Evolutionary conservation across 2,329 filamentous ascomycete genomes (phyloP).

Genomic region (Akanthomyces lecanii): DNA sequence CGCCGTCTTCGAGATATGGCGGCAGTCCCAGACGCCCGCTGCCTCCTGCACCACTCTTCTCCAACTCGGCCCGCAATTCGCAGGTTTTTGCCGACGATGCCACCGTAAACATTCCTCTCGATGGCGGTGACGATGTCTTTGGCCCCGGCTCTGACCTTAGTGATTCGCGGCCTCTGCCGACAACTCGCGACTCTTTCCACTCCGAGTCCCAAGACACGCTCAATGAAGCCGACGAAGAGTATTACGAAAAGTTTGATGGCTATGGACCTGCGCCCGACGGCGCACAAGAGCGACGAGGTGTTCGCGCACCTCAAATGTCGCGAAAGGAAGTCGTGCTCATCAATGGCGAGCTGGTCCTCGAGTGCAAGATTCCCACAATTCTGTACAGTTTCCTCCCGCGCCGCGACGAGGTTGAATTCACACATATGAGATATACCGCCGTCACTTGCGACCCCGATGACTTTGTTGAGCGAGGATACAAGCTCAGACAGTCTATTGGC

Average conservation of each 20-base stretch:
- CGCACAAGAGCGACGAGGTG: conserved; percentile 81
- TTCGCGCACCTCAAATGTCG: conserved; percentile 79
- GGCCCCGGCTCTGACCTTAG: conserved; percentile 55
- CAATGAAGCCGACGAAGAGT: conserved; percentile 40
- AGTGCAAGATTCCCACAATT: conserved; percentile 99
- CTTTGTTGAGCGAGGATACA: conserved; percentile 84
- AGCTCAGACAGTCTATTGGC: conserved; percentile 86
- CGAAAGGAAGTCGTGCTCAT: conserved; percentile 94
- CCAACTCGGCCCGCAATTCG: conserved; percentile 47
- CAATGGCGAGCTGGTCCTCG: conserved; percentile 94
- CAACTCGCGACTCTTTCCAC: conserved; percentile 53
- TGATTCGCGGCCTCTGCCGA: conserved; percentile 47
- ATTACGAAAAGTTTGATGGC: conserved; percentile 63
- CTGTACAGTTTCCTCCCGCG: conserved; percentile 94
- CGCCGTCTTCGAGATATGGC: conserved; percentile 82
- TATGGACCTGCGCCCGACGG: conserved; percentile 86
- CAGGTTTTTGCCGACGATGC: conserved; percentile 60
- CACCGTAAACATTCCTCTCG: conserved; percentile 68
- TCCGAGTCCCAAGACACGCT: conserved; percentile 51
- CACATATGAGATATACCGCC: conserved; percentile 96
- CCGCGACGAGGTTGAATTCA: conserved; percentile 92
- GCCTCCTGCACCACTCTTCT: conserved; percentile 83
- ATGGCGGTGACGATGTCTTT: conserved; percentile 67
- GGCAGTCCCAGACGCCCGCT: conserved; percentile 82
- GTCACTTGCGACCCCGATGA: conserved; percentile 98